Conservation (phyloP, 306 rosid genomes). For the Dalbergia oliveri region DNA sequence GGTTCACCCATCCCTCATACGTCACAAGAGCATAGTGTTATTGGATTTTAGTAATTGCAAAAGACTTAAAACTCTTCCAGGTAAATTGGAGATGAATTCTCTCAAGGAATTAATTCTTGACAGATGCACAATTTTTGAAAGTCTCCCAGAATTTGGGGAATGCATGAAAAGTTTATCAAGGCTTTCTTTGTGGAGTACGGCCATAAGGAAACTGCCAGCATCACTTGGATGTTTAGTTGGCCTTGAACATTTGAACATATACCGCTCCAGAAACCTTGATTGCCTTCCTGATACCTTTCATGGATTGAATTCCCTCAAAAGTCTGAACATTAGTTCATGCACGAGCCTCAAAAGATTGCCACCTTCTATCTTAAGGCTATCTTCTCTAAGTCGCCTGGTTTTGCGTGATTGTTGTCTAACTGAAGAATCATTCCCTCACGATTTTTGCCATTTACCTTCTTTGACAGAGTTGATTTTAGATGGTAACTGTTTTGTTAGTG, state of each 20-base stretch:
- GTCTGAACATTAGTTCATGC: not conserved
- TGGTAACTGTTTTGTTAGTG: constrained; percentile 39
- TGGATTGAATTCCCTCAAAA: constrained; percentile 33
- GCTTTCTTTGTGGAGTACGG: not conserved
- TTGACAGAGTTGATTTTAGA: not conserved
- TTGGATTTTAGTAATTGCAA: constrained; percentile 12
- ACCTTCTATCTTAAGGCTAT: not conserved
- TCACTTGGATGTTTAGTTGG: not conserved
- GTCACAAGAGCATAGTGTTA: constrained; percentile 13
- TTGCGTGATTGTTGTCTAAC: constrained; percentile 33
- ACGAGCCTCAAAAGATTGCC: not conserved
- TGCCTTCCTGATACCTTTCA: constrained; percentile 28
- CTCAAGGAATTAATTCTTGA: not conserved
- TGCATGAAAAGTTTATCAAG: constrained; percentile 3
- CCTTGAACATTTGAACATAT: not conserved
- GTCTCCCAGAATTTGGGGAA: constrained; percentile 31
- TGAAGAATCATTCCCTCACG: constrained; percentile 26
- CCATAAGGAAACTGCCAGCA: constrained; percentile 15
- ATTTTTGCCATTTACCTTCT: constrained; percentile 1
- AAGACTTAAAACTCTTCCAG: constrained; percentile 38
- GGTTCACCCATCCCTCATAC: constrained; percentile 38
- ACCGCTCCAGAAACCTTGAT: constrained; percentile 15
- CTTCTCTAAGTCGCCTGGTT: not conserved
- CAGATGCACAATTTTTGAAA: not conserved
- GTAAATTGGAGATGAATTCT: constrained; percentile 43